These are phyloP conservation scores for Pseudopyricularia cyperi DNA, from an alignment of 2,329 filamentous ascomycete species.

Conservation along the genomic window DNA sequence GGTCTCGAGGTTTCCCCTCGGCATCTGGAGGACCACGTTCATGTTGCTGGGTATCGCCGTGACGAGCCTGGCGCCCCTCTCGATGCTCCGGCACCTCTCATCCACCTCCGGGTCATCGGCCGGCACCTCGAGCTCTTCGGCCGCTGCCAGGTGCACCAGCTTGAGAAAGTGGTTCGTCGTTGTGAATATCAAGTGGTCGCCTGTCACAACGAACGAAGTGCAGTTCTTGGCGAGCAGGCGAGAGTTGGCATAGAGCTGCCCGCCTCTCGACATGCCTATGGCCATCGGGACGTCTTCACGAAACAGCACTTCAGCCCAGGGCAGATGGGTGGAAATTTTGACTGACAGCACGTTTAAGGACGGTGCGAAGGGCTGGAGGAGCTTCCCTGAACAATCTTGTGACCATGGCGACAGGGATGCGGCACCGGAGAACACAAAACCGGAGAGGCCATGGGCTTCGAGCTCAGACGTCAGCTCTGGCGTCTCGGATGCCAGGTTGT, in stretches of 20 bases:
- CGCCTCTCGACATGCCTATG: constrained; percentile 60
- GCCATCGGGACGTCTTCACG: constrained; percentile 27
- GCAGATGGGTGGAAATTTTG: constrained; percentile 32
- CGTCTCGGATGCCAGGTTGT: background rate
- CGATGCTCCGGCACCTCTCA: constrained; percentile 82
- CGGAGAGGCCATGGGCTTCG: background rate
- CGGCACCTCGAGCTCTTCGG: constrained; percentile 67
- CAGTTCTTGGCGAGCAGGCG: constrained; percentile 69
- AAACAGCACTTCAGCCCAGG: constrained; percentile 37
- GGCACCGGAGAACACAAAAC: constrained; percentile 5
- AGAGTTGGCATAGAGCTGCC: constrained; percentile 67
- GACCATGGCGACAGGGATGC: constrained; percentile 15
- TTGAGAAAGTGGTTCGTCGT: constrained; percentile 89
- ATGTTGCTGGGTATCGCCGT: constrained; percentile 83
- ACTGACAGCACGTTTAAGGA: constrained; percentile 20
- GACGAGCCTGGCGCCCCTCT: constrained; percentile 75
- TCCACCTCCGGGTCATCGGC: constrained; percentile 82
- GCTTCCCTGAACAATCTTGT: constrained; percentile 31
- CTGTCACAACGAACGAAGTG: constrained; percentile 77
- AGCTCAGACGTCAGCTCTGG: background rate
- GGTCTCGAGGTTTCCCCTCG: constrained; percentile 87
- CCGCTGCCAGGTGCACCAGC: constrained; percentile 67
- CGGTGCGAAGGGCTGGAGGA: constrained; percentile 24
- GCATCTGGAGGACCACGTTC: constrained; percentile 84
- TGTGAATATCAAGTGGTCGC: constrained; percentile 77